Evolutionary conservation across 768 basidiomycete species (phyloP).

Genomic region (Porphyrellus cyaneotinctus): DNA sequence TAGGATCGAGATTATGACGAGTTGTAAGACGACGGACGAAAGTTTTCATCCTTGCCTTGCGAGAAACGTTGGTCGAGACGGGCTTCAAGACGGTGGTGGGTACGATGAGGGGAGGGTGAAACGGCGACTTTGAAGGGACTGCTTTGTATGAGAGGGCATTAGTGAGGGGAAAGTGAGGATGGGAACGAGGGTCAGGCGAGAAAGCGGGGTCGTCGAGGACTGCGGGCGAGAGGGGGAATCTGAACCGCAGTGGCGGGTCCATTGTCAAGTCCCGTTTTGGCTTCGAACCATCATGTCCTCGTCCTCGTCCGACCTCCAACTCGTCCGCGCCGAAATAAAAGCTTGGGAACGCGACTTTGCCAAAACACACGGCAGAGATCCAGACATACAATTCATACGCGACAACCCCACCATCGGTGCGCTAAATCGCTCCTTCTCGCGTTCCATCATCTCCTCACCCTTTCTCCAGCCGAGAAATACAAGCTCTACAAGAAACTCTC

Average conservation of each 20-base stretch:
- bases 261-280: not conserved
- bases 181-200: constrained; percentile 49
- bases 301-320: constrained; percentile 4
- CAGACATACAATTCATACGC: constrained; percentile 70
- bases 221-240: constrained; percentile 3
- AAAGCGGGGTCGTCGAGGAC: constrained; percentile 54
- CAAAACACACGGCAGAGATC: constrained; percentile 48
- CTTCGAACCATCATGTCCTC: not conserved
- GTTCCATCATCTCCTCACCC: constrained; percentile 1
- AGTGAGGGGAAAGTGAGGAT: constrained; percentile 38
- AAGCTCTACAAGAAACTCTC: constrained; percentile 75
- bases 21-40: constrained; percentile 26
- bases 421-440: constrained; percentile 20
- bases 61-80: not conserved
- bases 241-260: not conserved
- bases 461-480: constrained; percentile 64
- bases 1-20: constrained; percentile 50
- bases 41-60: constrained; percentile 24
- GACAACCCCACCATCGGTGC: constrained; percentile 58
- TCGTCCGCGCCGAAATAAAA: constrained; percentile 69
- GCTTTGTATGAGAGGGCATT: constrained; percentile 13
- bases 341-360: constrained; percentile 72
- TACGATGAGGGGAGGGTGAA: not conserved
- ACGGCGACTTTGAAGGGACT: too few relatives aligned
- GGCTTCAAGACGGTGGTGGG: not conserved